These are phyloP conservation scores for Lentithecium fluviatile DNA, from an alignment of 495 filamentous ascomycete genomes.

Conservation along the genomic window DNA sequence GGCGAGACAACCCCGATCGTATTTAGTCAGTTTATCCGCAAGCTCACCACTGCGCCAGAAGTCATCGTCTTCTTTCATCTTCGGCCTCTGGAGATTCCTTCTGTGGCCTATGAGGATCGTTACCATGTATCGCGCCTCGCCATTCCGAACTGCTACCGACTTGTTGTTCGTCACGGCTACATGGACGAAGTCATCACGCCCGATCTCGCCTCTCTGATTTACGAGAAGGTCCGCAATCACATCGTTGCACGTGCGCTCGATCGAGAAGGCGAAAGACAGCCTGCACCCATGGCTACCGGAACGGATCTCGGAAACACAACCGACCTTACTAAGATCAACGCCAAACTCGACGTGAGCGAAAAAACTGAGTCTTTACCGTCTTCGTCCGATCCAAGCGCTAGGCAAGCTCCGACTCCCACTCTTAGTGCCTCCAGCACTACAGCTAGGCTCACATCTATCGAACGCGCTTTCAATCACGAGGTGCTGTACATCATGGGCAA, in stretches of 20 bases:
- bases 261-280: not conserved
- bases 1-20: constrained; percentile 41
- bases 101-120: constrained; percentile 44
- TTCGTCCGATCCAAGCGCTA: constrained; percentile 10
- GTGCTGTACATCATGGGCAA: constrained; percentile 71
- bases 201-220: constrained; percentile 59
- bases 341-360: constrained; percentile 2
- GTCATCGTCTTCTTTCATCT: constrained; percentile 43
- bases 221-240: constrained; percentile 58
- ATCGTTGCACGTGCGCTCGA: constrained; percentile 40
- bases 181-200: constrained; percentile 65
- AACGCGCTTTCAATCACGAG: constrained; percentile 59
- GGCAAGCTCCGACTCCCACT: constrained; percentile 9
- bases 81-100: constrained; percentile 37
- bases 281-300: not conserved
- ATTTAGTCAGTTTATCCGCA: constrained; percentile 41
- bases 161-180: constrained; percentile 69
- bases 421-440: constrained; percentile 23
- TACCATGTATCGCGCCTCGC: constrained; percentile 49
- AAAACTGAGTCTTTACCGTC: constrained; percentile 29
- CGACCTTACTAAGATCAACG: not conserved
- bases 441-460: constrained; percentile 41
- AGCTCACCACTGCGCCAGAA: constrained; percentile 38
- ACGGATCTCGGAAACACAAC: not conserved
- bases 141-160: constrained; percentile 61